Evolutionary conservation across 208 protist genomes (phyloP).

Genomic region (Leishmania braziliensis): DNA sequence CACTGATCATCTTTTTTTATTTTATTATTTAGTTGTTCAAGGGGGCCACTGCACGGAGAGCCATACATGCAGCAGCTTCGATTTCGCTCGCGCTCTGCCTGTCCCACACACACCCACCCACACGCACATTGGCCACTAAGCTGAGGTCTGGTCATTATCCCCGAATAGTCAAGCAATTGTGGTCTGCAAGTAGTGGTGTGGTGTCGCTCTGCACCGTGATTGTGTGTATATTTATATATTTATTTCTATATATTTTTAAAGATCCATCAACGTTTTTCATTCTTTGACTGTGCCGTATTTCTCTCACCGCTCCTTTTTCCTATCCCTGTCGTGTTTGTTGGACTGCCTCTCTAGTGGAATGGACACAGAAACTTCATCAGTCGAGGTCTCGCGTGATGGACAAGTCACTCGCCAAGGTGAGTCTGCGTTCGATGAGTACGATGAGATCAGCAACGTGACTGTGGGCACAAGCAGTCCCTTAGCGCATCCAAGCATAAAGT

Average conservation of each 20-base stretch:
- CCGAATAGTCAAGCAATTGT: background rate
- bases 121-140: background rate
- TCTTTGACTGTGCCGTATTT: background rate
- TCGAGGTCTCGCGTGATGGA: constrained; percentile 16
- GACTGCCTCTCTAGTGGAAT: constrained; percentile 7
- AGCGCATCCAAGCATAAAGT: background rate
- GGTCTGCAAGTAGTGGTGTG: background rate
- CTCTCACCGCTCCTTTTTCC: background rate
- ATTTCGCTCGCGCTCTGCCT: background rate
- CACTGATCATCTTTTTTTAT: background rate
- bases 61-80: too few relatives aligned
- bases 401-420: constrained; percentile 6
- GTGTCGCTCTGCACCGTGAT: background rate
- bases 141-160: background rate
- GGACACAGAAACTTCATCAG: constrained; percentile 18
- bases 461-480: constrained; percentile 31
- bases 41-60: background rate
- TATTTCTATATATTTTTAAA: too few relatives aligned
- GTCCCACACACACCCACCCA: background rate
- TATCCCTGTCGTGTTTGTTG: background rate
- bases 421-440: constrained; percentile 41
- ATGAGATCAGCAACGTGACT: constrained; percentile 50
- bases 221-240: background rate
- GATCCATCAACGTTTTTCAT: background rate
- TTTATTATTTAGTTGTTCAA: background rate